Percentiles rank a stretch among this genome's conserved stretches.
phyloP scores from a whole-genome alignment of 2,329 filamentous ascomycete genomes.

The Aspergillus sp. region DNA sequence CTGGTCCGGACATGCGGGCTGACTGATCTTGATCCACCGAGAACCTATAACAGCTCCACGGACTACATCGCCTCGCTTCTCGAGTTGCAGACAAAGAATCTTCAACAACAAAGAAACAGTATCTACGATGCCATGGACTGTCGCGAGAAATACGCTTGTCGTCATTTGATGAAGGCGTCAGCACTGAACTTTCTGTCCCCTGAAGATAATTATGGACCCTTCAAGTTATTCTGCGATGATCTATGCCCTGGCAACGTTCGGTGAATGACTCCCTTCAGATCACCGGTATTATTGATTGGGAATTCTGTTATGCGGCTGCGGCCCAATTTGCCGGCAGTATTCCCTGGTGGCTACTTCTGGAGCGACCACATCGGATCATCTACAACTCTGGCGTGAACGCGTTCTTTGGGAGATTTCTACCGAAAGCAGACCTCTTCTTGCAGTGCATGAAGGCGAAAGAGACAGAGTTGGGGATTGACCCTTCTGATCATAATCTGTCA shows the following conservation, averaged over 20 bases:
- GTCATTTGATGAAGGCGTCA: conserved; percentile 9
- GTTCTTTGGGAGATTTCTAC: background rate
- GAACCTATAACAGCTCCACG: conserved; percentile 1
- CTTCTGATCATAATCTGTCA: background rate
- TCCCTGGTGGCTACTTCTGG: conserved; percentile 17
- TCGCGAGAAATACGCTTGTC: conserved; percentile 12
- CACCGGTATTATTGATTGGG: conserved; percentile 31
- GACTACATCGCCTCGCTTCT: conserved; percentile 12
- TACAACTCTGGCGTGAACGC: background rate
- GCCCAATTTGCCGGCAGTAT: conserved; percentile 19
- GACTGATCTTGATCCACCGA: background rate
- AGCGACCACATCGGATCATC: conserved; percentile 10
- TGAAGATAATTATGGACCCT: conserved; percentile 18
- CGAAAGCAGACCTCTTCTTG: conserved; percentile 2
- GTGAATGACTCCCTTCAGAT: conserved; percentile 23
- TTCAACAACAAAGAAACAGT: conserved; percentile 7
- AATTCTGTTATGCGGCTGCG: conserved; percentile 29
- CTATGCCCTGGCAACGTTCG: conserved; percentile 29
- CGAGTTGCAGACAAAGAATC: background rate
- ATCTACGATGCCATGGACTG: conserved; percentile 11
- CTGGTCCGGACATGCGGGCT: conserved; percentile 10
- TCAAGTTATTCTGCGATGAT: conserved; percentile 31
- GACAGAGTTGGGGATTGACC: background rate
- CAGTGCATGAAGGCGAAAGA: background rate
- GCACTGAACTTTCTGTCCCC: background rate